Evolutionary conservation across 192 early-diverging fungal genomes (phyloP).

Genomic region (Coemansia sp.): DNA sequence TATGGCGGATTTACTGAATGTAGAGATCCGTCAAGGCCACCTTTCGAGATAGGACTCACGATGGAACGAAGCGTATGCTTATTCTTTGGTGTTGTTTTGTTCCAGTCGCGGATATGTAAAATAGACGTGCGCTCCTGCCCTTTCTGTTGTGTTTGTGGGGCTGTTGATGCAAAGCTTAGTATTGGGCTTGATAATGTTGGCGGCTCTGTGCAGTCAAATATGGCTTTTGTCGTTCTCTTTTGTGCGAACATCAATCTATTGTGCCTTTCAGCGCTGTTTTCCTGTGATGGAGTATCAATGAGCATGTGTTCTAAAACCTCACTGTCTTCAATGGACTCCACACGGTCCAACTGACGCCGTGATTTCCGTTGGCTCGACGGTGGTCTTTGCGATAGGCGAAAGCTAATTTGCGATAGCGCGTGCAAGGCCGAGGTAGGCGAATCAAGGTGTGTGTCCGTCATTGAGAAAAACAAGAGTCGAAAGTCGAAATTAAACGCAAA

Average conservation of each 20-base stretch:
- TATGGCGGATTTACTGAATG: neutral
- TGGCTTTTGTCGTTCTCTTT: neutral
- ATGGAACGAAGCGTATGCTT: neutral
- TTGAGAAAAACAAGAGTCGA: neutral
- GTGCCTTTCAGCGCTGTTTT: neutral
- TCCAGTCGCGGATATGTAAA: slow-evolving; percentile 4
- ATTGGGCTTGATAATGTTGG: slow-evolving; percentile 32
- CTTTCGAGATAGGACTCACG: neutral
- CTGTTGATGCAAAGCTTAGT: slow-evolving; percentile 21
- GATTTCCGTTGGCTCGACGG: slow-evolving; percentile 19
- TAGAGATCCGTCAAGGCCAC: neutral
- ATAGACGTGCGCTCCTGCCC: neutral
- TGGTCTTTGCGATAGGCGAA: slow-evolving; percentile 43
- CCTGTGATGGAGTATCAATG: slow-evolving; percentile 2
- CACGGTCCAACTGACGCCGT: slow-evolving; percentile 15
- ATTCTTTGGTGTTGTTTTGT: neutral
- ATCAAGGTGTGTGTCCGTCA: slow-evolving; percentile 19
- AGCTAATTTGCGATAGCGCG: slow-evolving; percentile 34
- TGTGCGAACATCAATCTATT: neutral
- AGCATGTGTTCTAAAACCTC: slow-evolving; percentile 9
- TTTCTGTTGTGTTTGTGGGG: neutral
- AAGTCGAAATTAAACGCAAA: neutral
- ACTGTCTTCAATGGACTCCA: slow-evolving; percentile 47
- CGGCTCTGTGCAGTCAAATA: slow-evolving; percentile 10
- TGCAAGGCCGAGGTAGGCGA: slow-evolving; percentile 16